These are phyloP conservation scores for Cladosporium halotolerans DNA, from an alignment of 2,329 filamentous ascomycete genomes.

Conservation along the genomic window DNA sequence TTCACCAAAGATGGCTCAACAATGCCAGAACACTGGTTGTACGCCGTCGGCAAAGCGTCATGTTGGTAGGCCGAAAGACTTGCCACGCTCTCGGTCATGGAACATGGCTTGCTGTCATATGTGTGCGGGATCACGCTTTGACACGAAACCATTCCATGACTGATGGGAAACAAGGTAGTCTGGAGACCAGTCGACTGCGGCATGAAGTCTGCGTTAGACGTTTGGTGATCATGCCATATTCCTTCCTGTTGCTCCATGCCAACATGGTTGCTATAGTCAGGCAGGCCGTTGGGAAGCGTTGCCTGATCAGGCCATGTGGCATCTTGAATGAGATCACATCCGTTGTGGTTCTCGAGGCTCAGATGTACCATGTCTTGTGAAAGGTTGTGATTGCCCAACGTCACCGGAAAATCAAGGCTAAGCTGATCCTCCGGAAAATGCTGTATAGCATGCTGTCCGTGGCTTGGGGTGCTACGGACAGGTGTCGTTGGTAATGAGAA, in stretches of 20 bases:
- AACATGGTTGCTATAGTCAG: background rate
- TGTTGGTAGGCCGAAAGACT: background rate
- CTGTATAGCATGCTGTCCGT: background rate
- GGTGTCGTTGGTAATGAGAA: conserved; percentile 24
- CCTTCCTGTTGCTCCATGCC: background rate
- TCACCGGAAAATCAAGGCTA: background rate
- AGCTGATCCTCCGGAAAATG: background rate
- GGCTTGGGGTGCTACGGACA: conserved; percentile 12
- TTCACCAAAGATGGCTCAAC: conserved; percentile 24
- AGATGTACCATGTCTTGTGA: background rate
- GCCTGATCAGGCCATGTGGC: background rate
- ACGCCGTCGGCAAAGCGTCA: background rate
- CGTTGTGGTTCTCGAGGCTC: background rate
- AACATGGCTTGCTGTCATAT: background rate
- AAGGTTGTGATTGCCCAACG: background rate
- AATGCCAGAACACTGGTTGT: conserved; percentile 4
- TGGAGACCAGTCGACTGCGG: conserved; percentile 2
- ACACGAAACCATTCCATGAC: background rate
- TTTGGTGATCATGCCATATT: background rate
- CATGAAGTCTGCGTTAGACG: background rate
- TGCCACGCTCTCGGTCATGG: background rate
- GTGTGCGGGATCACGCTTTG: background rate
- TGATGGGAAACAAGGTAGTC: conserved; percentile 1
- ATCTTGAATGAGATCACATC: background rate
- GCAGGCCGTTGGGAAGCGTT: background rate